phyloP scores from a whole-genome alignment of 495 filamentous ascomycete species.

The Tuber indicum region DNA sequence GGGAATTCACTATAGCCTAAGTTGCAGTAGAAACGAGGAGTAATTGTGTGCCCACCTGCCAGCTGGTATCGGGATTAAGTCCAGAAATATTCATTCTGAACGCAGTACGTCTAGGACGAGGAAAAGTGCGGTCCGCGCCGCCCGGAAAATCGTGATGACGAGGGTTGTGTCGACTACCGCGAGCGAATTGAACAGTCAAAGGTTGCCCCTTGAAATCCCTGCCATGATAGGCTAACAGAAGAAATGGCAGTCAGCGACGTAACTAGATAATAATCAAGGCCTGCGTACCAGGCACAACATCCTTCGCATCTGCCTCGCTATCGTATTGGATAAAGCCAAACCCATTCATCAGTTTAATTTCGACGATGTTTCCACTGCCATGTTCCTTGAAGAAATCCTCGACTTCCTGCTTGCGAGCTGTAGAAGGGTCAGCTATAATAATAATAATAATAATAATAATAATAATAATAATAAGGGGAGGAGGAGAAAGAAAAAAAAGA shows the following conservation, averaged over 20 bases:
- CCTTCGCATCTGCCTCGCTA: slow-evolving; percentile 90
- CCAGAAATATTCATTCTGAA: slow-evolving; percentile 96
- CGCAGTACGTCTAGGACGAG: slow-evolving; percentile 87
- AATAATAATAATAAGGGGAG: too few species aligned
- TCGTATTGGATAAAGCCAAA: slow-evolving; percentile 99
- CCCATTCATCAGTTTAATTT: slow-evolving; percentile 99
- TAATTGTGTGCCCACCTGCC: slow-evolving; percentile 84
- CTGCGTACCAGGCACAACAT: slow-evolving; percentile 86
- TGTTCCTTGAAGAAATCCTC: slow-evolving; percentile 92
- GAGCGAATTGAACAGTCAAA: slow-evolving; percentile 94
- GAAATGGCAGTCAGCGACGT: slow-evolving; percentile 22
- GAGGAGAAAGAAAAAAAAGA: slow-evolving; percentile 11
- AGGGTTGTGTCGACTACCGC: slow-evolving; percentile 84
- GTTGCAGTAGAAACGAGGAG: slow-evolving; percentile 42
- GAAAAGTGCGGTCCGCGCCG: slow-evolving; percentile 66
- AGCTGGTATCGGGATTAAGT: slow-evolving; percentile 96
- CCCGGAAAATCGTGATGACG: slow-evolving; percentile 53
- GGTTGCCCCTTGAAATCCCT: slow-evolving; percentile 96
- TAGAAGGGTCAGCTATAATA: slow-evolving; percentile 33
- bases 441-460: slow-evolving; percentile 6
- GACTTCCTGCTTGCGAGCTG: slow-evolving; percentile 93
- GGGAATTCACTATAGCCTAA: slow-evolving; percentile 39
- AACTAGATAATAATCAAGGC: slow-evolving; percentile 45
- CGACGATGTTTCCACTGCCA: slow-evolving; percentile 92
- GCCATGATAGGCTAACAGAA: slow-evolving; percentile 60